phyloP scores from a whole-genome alignment of 768 basidiomycete genomes.

The Amanita rubescens region DNA sequence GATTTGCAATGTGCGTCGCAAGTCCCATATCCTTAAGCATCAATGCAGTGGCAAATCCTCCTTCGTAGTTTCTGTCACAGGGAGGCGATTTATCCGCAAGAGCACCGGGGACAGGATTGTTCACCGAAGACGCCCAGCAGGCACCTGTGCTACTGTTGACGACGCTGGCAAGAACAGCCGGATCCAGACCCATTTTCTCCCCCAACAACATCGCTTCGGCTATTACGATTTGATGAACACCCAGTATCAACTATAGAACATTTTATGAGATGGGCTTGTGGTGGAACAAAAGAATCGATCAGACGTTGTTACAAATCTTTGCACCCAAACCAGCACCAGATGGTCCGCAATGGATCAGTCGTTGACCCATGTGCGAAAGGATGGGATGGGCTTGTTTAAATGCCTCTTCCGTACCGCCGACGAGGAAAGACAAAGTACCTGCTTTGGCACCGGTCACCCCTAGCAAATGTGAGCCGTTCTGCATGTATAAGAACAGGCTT shows the following conservation, averaged over 20 bases:
- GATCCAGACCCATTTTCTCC: constrained; percentile 70
- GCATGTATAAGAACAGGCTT: constrained; percentile 5
- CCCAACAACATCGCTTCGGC: constrained; percentile 91
- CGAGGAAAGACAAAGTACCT: constrained; percentile 85
- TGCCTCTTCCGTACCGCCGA: constrained; percentile 63
- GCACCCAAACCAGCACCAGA: constrained; percentile 80
- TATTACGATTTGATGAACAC: constrained; percentile 75
- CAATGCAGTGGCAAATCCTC: constrained; percentile 75
- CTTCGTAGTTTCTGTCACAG: constrained; percentile 76
- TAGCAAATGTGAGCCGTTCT: constrained; percentile 19
- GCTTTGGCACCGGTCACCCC: constrained; percentile 84
- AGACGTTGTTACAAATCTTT: constrained; percentile 86
- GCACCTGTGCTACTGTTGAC: constrained; percentile 80
- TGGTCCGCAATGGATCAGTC: constrained; percentile 76
- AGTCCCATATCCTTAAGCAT: constrained; percentile 93
- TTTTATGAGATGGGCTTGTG: constrained; percentile 8
- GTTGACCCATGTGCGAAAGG: constrained; percentile 70
- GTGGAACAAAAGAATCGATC: constrained; percentile 13
- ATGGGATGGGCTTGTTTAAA: constrained; percentile 52
- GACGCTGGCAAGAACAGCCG: constrained; percentile 69
- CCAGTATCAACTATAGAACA: constrained; percentile 48
- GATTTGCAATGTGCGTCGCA: constrained; percentile 55
- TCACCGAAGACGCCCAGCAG: constrained; percentile 80
- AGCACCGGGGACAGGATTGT: constrained; percentile 80
- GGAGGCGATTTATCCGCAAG: constrained; percentile 69